phyloP scores from a whole-genome alignment of 2,329 filamentous ascomycete species.

The Botrytis fabae region DNA sequence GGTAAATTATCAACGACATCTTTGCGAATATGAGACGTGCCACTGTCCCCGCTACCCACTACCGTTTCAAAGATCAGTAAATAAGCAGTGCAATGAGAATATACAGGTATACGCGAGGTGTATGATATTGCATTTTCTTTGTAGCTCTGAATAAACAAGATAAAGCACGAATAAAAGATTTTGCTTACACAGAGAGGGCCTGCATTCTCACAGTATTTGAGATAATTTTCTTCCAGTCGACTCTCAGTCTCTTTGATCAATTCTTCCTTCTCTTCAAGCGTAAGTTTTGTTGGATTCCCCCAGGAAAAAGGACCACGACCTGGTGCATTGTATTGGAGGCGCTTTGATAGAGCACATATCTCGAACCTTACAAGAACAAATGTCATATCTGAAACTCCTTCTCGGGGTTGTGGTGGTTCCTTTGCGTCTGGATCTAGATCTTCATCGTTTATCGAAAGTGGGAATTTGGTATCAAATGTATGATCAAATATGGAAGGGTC shows the following conservation, averaged over 20 bases:
- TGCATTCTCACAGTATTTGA: constrained; percentile 42
- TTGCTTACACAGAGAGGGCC: constrained; percentile 45
- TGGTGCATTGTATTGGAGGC: constrained; percentile 35
- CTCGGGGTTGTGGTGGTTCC: constrained; percentile 30
- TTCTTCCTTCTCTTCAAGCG: constrained; percentile 40
- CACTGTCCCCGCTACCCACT: constrained; percentile 51
- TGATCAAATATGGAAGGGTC: constrained; percentile 59
- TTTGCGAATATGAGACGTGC: constrained; percentile 45
- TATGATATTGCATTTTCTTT: background rate
- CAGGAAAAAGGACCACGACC: constrained; percentile 25
- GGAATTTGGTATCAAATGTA: constrained; percentile 58
- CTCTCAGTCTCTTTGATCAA: constrained; percentile 38
- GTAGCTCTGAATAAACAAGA: background rate
- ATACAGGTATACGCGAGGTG: background rate
- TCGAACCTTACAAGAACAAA: constrained; percentile 43
- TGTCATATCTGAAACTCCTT: constrained; percentile 44
- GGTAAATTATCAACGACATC: constrained; percentile 43
- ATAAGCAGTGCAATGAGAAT: background rate
- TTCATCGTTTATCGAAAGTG: constrained; percentile 51
- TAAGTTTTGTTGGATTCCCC: constrained; percentile 20
- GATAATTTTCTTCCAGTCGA: constrained; percentile 39
- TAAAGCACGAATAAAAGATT: background rate
- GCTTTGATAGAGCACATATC: constrained; percentile 35
- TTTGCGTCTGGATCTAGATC: constrained; percentile 46
- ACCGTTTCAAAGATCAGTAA: constrained; percentile 1